These are phyloP conservation scores for Paramecium primaurelia DNA, from an alignment of 73 alveolate genomes.

Conservation along the genomic window DNA sequence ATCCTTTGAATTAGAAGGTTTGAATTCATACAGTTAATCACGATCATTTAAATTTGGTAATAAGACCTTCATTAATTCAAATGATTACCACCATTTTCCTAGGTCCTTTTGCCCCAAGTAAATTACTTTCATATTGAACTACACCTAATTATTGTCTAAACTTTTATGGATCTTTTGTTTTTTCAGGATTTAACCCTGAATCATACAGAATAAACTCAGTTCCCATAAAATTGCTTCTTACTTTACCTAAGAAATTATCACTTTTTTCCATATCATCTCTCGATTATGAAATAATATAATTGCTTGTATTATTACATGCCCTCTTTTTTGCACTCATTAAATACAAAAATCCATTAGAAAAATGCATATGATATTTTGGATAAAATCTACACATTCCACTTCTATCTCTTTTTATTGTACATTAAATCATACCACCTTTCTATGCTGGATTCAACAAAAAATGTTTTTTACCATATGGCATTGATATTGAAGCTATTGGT, in stretches of 20 bases:
- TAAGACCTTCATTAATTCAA: conserved; percentile 37
- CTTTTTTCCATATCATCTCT: conserved; percentile 70
- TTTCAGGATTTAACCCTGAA: conserved; percentile 82
- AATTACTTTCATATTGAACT: conserved; percentile 81
- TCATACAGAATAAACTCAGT: conserved; percentile 84
- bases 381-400: conserved; percentile 74
- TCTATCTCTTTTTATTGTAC: conserved; percentile 78
- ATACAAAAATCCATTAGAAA: conserved; percentile 79
- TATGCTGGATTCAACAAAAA: conserved; percentile 62
- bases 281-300: conserved; percentile 74
- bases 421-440: conserved; percentile 67
- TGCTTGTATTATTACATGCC: conserved; percentile 79
- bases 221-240: conserved; percentile 89
- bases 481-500: not conserved
- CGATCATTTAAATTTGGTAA: conserved; percentile 70
- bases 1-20: conserved; percentile 67
- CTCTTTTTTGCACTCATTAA: conserved; percentile 86
- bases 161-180: conserved; percentile 68
- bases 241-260: conserved; percentile 75
- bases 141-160: conserved; percentile 69
- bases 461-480: conserved; percentile 54
- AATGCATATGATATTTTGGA: conserved; percentile 81
- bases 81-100: conserved; percentile 74
- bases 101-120: conserved; percentile 89
- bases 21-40: conserved; percentile 56